Percentiles rank a stretch among this genome's conserved stretches.
These are phyloP conservation scores for Metarhizium album DNA, from an alignment of 2,329 filamentous ascomycete genomes.

Conservation along the genomic window DNA sequence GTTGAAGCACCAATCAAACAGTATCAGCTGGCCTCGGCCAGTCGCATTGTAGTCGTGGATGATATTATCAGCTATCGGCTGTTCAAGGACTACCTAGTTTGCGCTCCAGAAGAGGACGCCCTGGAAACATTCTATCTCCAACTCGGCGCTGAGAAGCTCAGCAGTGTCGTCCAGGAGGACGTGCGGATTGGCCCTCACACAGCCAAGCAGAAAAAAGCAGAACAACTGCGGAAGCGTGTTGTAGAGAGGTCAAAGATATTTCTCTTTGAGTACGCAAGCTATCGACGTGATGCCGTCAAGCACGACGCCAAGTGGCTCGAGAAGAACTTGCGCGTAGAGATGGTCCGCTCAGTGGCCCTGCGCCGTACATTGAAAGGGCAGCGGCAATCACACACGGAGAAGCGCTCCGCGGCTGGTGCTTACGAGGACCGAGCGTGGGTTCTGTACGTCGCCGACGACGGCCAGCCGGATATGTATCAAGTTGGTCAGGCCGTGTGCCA, in stretches of 20 bases:
- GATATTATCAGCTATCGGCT: conserved; percentile 82
- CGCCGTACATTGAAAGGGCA: conserved; percentile 65
- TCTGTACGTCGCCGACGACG: conserved; percentile 63
- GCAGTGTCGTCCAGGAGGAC: conserved; percentile 67
- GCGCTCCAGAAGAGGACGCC: conserved; percentile 79
- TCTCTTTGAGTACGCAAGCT: conserved; percentile 62
- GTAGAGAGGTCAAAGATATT: conserved; percentile 85
- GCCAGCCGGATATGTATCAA: conserved; percentile 75
- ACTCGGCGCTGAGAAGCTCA: conserved; percentile 69
- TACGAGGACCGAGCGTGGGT: conserved; percentile 44
- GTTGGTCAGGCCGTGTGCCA: conserved; percentile 80
- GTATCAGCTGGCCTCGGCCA: conserved; percentile 65
- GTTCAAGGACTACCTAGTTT: conserved; percentile 76
- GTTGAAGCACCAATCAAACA: conserved; percentile 60
- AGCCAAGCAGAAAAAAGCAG: conserved; percentile 57
- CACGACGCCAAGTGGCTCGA: conserved; percentile 88
- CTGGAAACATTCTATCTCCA: conserved; percentile 77
- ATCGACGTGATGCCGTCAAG: conserved; percentile 65
- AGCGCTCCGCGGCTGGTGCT: conserved; percentile 59
- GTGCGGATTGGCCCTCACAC: conserved; percentile 57
- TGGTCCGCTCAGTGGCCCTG: conserved; percentile 68
- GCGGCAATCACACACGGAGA: conserved; percentile 59
- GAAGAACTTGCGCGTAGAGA: conserved; percentile 66
- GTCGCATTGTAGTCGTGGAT: conserved; percentile 67
- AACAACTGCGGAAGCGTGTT: conserved; percentile 66